Evolutionary conservation across 768 basidiomycete species (phyloP).

Genomic region (Paxillus ammoniavirescens): DNA sequence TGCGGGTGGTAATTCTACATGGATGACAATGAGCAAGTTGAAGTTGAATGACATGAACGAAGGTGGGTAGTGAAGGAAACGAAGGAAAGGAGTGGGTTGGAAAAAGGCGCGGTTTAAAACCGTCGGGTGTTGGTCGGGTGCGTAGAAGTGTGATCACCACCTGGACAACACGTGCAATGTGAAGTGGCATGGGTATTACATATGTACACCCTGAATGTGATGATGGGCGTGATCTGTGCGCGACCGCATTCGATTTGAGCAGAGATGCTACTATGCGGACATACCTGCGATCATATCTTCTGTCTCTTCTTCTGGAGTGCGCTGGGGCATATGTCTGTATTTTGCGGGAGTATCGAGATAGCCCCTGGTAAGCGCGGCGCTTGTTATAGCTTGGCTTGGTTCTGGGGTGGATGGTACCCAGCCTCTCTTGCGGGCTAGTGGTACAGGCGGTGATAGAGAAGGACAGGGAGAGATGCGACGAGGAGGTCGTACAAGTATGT

Average conservation of each 20-base stretch:
- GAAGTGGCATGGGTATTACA: conserved; percentile 17
- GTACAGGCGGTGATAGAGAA: conserved; percentile 35
- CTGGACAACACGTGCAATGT: conserved; percentile 15
- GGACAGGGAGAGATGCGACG: conserved; percentile 22
- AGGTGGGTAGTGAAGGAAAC: conserved; percentile 8
- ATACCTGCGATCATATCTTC: conserved; percentile 47
- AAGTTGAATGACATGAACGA: conserved; percentile 32
- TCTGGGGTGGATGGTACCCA: conserved; percentile 69
- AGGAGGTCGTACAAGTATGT: conserved; percentile 14
- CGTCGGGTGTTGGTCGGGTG: conserved; percentile 3
- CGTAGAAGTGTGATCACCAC: conserved; percentile 11
- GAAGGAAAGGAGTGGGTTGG: conserved; percentile 7
- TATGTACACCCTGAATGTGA: conserved; percentile 11
- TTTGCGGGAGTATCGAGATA: conserved; percentile 71
- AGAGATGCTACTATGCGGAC: conserved; percentile 21
- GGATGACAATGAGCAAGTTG: conserved; percentile 44
- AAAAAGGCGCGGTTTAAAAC: conserved; percentile 18
- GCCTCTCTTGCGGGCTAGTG: conserved; percentile 58
- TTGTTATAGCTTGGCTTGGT: conserved; percentile 51
- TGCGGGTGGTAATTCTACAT: conserved; percentile 72
- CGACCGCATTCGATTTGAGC: conserved; percentile 22
- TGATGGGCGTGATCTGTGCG: conserved; percentile 20
- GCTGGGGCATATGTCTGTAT: conserved; percentile 42
- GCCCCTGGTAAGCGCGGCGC: conserved; percentile 53
- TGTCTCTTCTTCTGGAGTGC: conserved; percentile 37